Evolutionary conservation across 345 rosid species (phyloP), one percentile per base, ranked within the genome.

Genomic region (Corymbia maculata): DNA sequence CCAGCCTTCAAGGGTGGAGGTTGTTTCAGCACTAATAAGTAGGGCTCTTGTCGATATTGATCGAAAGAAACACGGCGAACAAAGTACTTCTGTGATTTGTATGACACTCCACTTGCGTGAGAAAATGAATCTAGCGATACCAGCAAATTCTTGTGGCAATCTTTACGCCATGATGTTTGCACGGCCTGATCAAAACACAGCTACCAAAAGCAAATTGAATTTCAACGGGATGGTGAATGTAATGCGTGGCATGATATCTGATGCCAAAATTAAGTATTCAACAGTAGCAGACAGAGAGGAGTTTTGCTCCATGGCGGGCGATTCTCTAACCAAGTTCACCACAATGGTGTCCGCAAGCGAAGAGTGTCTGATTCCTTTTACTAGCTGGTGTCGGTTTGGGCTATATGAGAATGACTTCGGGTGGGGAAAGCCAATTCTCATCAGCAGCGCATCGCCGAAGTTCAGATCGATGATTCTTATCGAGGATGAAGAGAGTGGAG

Each of bases 381-480:
- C 6, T 51, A 51, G 52, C 90, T 89, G 90, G 87, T 91, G 92
- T 53, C 89, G 86, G n/a, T 91, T 93, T 9, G 90, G 92, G 5
- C 47, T 89, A 66, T 92, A 94, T 21, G 94, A 90, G 75, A 91
- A 88, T 5, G 93, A 94, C 87, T 94, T 93, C 22, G 94, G 95
- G 8, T 94, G 95, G 95, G 94, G 95, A 80, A 89, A 87, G 57
- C 95, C 95, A 24, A 86, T 55, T 61, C 91, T 93, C 92, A 90
- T 92, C 22, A 89, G 92, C 8, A 90, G 90, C 51, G 90, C 88
- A 85, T 90, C 85, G 26, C 89, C 88, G 87, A 91, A 30, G 14
- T 12, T 86, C 66, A 92, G 93, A 66, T 68, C 91, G 26, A 89
- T 92, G 85, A 30, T 91, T 66, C 64, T 94, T 57, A 88, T 88